Percentiles rank a stretch among this genome's conserved stretches.
Conservation (phyloP, 768 basidiomycete species). For the Russula griseocarnosa region DNA sequence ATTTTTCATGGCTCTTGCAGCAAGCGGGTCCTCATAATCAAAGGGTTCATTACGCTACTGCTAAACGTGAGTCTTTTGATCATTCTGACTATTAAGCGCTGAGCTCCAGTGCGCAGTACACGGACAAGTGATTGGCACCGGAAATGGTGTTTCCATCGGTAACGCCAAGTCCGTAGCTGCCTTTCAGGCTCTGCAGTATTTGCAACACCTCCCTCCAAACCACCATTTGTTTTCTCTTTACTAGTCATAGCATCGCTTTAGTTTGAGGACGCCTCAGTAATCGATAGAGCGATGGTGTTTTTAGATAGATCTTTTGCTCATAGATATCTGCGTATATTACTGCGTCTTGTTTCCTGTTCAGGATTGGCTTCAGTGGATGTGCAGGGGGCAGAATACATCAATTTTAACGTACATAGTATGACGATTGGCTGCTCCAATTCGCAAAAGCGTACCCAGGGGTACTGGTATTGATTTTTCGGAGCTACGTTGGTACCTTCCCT, state of each 20-base stretch:
- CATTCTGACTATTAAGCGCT: not conserved
- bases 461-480: not conserved
- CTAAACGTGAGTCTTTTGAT: conserved; percentile 9
- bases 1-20: not conserved
- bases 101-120: not conserved
- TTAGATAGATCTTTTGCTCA: not conserved
- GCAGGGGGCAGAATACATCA: not conserved
- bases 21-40: conserved; percentile 3
- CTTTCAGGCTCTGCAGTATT: not conserved
- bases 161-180: not conserved
- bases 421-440: not conserved
- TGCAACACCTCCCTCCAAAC: not conserved
- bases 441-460: not conserved
- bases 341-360: not conserved
- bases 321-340: not conserved
- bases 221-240: not conserved
- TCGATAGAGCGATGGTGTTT: not conserved
- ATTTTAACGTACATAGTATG: not conserved
- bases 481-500: not conserved
- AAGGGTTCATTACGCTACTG: not conserved
- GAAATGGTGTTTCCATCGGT: not conserved
- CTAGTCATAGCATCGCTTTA: not conserved
- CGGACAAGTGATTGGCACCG: not conserved
- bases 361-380: not conserved
- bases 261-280: too few relatives aligned